A percentile compares a stretch with the other conserved stretches of the same genome.
Evolutionary conservation across 306 rosid genomes (phyloP).

Genomic region (Dicorynia guianensis): DNA sequence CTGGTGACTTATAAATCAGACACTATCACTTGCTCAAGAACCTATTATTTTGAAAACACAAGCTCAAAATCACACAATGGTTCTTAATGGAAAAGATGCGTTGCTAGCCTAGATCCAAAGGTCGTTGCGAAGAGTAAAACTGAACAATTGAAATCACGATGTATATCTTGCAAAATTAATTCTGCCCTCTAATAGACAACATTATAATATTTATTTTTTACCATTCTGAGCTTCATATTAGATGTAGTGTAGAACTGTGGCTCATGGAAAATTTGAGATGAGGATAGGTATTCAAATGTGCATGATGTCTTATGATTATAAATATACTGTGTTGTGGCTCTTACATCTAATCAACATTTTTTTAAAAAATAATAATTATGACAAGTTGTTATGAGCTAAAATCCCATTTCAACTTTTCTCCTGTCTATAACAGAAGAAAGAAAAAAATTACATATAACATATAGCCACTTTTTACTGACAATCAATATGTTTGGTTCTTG

Average conservation of each 20-base stretch:
- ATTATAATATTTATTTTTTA: too few relatives aligned
- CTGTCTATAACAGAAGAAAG: constrained; percentile 18
- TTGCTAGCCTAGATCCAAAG: neutral
- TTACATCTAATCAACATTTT: constrained; percentile 2
- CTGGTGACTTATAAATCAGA: constrained; percentile 18
- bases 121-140: neutral
- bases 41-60: neutral
- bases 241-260: neutral
- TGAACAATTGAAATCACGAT: constrained; percentile 6
- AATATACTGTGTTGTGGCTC: constrained; percentile 25
- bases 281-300: neutral
- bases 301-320: neutral
- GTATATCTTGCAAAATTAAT: constrained; percentile 12
- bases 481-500: constrained; percentile 26
- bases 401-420: neutral
- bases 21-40: neutral
- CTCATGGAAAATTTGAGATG: neutral
- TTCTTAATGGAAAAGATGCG: constrained; percentile 6
- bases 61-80: neutral
- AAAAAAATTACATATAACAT: constrained; percentile 1
- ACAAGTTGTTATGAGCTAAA: too few relatives aligned
- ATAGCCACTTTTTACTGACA: constrained; percentile 19
- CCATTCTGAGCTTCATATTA: neutral
- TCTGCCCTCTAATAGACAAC: neutral
- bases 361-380: too few relatives aligned